Conservation (phyloP, 2,329 filamentous ascomycete genomes). For the Pseudocercospora macadamiae region DNA sequence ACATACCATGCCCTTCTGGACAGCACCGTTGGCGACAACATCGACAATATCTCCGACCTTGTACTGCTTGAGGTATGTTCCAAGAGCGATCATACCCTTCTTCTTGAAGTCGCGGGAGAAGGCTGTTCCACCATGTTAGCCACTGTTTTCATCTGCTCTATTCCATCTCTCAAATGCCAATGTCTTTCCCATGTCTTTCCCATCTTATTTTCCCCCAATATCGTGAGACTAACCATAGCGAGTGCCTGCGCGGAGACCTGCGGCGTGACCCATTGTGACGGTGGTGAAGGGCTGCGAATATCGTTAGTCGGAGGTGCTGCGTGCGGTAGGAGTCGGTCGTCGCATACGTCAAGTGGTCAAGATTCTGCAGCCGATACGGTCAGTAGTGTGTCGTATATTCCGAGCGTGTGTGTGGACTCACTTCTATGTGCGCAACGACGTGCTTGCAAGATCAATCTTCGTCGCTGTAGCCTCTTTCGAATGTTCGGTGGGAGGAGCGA, state of each 20-base stretch:
- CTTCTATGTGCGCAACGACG: conserved; percentile 16
- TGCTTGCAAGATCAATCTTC: no score
- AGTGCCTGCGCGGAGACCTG: conserved; percentile 49
- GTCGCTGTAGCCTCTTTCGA: no score
- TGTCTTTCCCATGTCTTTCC: no score
- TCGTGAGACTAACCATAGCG: conserved; percentile 43
- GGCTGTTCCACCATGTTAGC: conserved; percentile 46
- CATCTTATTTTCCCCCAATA: conserved; percentile 7
- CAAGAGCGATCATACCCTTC: conserved; percentile 90
- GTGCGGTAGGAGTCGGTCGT: neutral
- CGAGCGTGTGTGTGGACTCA: conserved; percentile 4
- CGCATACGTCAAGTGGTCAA: conserved; percentile 18
- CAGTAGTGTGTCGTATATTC: no score
- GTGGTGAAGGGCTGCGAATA: conserved; percentile 31
- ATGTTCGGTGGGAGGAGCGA: no score
- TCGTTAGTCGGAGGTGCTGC: conserved; percentile 21
- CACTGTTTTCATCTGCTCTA: conserved; percentile 14
- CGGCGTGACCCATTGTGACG: conserved; percentile 58
- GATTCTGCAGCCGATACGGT: no score
- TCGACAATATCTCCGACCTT: conserved; percentile 99
- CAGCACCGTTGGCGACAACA: conserved; percentile 97
- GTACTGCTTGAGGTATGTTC: conserved; percentile 94
- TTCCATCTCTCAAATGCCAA: conserved; percentile 10
- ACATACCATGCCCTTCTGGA: conserved; percentile 87
- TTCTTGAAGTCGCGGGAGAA: conserved; percentile 94